These are phyloP conservation scores for Vararia minispora DNA, from an alignment of 768 basidiomycete species.

Conservation along the genomic window DNA sequence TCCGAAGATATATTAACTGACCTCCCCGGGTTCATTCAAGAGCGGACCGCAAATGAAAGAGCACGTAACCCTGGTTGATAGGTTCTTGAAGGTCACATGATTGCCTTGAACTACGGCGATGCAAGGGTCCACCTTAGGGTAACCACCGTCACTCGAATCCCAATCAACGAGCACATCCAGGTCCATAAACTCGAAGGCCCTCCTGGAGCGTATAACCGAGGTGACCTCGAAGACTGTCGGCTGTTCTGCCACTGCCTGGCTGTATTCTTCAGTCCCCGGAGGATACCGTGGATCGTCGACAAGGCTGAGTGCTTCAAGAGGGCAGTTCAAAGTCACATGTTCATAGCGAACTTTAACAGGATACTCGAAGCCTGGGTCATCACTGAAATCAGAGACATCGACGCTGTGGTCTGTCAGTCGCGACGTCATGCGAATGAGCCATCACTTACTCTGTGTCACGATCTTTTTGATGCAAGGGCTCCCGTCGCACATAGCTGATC, in stretches of 20 bases:
- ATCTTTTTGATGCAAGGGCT: conserved; percentile 5
- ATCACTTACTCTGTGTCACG: conserved; percentile 6
- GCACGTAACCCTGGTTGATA: conserved; percentile 5
- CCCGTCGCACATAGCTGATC: conserved; percentile 10
- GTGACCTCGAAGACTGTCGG: conserved; percentile 4
- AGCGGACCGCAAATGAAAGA: too few relatives aligned
- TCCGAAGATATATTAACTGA: too few relatives aligned
- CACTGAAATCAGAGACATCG: conserved; percentile 11
- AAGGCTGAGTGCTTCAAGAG: conserved; percentile 8
- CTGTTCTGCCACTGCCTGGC: conserved; percentile 2
- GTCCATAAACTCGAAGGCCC: conserved; percentile 9
- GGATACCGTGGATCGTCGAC: conserved; percentile 12
- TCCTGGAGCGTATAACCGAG: conserved; percentile 7
- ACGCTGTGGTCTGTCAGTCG: conserved; percentile 1
- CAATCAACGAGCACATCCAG: conserved; percentile 8
- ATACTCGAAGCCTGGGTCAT: conserved; percentile 8
- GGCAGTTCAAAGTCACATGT: conserved; percentile 9
- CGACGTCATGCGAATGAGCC: not conserved
- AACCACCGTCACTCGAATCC: too few relatives aligned
- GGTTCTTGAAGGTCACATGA: conserved; percentile 9
- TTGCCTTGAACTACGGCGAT: conserved; percentile 6
- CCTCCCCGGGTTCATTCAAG: too few relatives aligned
- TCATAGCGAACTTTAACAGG: conserved; percentile 12
- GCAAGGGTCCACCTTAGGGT: conserved; percentile 5
- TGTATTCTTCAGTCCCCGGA: conserved; percentile 9